Percentiles rank a stretch among this genome's conserved stretches.
Evolutionary conservation across 2,329 filamentous ascomycete genomes (phyloP).

Genomic region (Fusarium sp.): DNA sequence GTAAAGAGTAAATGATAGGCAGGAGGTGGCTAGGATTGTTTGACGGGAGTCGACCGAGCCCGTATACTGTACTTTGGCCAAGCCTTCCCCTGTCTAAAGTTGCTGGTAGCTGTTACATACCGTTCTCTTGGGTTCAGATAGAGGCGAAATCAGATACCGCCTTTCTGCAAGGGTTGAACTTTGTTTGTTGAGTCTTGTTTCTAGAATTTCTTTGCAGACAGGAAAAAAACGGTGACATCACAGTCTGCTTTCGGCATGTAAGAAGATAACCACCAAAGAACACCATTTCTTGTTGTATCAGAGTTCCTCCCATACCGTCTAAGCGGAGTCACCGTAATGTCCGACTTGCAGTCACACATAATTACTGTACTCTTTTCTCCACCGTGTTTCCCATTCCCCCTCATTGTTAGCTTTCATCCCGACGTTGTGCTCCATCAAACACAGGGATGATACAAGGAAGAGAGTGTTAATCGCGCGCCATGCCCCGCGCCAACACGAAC

Average conservation of each 20-base stretch:
- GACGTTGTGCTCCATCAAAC: conserved; percentile 26
- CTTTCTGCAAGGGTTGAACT: conserved; percentile 19
- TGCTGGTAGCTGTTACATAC: conserved; percentile 16
- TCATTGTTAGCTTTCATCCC: conserved; percentile 24
- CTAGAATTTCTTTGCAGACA: conserved; percentile 31
- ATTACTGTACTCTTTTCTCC: conserved; percentile 17
- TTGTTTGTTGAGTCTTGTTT: conserved; percentile 20
- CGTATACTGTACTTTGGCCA: conserved; percentile 32
- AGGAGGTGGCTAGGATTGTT: conserved; percentile 31
- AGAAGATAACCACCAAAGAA: conserved; percentile 2
- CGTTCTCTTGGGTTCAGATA: conserved; percentile 3
- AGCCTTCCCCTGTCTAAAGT: not conserved
- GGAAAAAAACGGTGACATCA: conserved; percentile 32
- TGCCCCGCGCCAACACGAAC: conserved; percentile 34
- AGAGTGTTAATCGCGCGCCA: conserved; percentile 35
- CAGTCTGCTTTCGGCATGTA: conserved; percentile 9
- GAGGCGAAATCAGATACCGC: conserved; percentile 1
- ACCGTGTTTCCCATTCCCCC: conserved; percentile 12
- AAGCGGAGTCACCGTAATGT: conserved; percentile 19
- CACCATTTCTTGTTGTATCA: conserved; percentile 1
- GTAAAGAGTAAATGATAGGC: conserved; percentile 32
- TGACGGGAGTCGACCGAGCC: conserved; percentile 42
- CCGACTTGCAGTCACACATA: conserved; percentile 4
- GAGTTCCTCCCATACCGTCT: conserved; percentile 8
- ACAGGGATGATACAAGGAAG: conserved; percentile 43